A percentile compares a stretch with the other conserved stretches of the same genome.
Evolutionary conservation across 2,329 filamentous ascomycete species (phyloP).

Genomic region (Pseudogymnoascus verrucosus): DNA sequence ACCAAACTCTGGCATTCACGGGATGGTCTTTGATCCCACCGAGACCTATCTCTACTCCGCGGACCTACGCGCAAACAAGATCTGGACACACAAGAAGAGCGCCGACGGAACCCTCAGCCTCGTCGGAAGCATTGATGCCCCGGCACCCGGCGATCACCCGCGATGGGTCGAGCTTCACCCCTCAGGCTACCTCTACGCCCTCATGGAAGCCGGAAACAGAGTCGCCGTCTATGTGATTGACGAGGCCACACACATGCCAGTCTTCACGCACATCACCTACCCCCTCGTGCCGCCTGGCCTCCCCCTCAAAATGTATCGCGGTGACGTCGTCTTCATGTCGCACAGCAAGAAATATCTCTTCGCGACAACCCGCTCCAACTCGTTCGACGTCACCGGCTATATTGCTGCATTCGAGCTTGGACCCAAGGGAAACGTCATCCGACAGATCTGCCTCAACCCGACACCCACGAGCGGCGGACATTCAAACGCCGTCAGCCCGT

Average conservation of each 20-base stretch:
- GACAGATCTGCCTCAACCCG: constrained; percentile 72
- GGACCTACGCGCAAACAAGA: constrained; percentile 67
- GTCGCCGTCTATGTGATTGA: constrained; percentile 78
- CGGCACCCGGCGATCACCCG: constrained; percentile 65
- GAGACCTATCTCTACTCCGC: constrained; percentile 73
- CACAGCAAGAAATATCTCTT: constrained; percentile 68
- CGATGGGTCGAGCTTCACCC: constrained; percentile 84
- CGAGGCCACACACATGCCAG: constrained; percentile 61
- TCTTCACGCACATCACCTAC: constrained; percentile 69
- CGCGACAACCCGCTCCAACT: constrained; percentile 74
- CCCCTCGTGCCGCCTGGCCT: constrained; percentile 65
- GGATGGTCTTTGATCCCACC: constrained; percentile 70
- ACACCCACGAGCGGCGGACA: constrained; percentile 83
- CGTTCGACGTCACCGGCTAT: constrained; percentile 69
- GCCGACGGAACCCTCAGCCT: constrained; percentile 54
- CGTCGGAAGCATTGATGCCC: constrained; percentile 65
- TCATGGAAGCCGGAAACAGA: constrained; percentile 86
- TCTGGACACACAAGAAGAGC: constrained; percentile 77
- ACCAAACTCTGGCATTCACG: constrained; percentile 64
- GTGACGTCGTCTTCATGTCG: constrained; percentile 72
- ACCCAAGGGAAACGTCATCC: constrained; percentile 61
- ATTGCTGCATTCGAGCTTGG: constrained; percentile 70
- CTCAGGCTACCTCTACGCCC: constrained; percentile 70
- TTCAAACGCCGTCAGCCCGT: constrained; percentile 79
- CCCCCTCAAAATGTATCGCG: constrained; percentile 64